Evolutionary conservation across 1,139 yeast genomes (phyloP), one percentile per base, ranked within the genome.

Genomic region (Diutina scorzettiae): DNA sequence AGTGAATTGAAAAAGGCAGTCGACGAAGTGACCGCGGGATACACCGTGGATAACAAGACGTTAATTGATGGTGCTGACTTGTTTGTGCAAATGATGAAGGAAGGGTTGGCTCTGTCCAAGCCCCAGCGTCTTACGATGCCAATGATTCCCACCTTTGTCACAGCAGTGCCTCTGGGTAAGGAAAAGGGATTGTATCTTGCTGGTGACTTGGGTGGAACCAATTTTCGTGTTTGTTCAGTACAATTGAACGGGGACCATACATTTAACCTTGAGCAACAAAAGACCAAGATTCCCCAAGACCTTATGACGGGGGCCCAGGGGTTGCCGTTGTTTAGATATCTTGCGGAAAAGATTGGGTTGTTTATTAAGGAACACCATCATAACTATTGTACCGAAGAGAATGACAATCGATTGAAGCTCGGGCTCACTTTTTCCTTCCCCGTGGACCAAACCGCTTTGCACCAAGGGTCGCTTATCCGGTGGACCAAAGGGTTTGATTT

Each of bases 401-500:
- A 20, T 9, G 34, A 44, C 2, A 41, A 30, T 11, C 53, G 57
- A 17, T 70, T 82, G 56, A 83, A 82, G 55, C 61, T 89, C 63
- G 96, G 97, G 1, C 86, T 89, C 63, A 87, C 96, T 1, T 89
- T 89, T 55, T 80, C 93, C 12, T 89, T 87, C 70, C 97, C 97
- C 1, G 87, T 86, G 24, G 73, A 80, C 49, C 97, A 89, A 63
- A 78, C 84, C 19, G 81, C 85, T 3, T 65, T 89, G 50, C 73
- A 78, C 55, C 66, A 76, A 8, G 97, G 97, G 46, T 77, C 73
- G 4, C 72, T 89, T 51, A 72, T 89, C 45, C 80, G 97, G 59
- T 89, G 97, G 97, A 86, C 96, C 25, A 89, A 89, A 62, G 96
- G 96, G 29, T 89, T 82, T 59, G 78, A 83, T 53, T 81, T 89